Percentiles rank a stretch among this genome's conserved stretches.
These are phyloP conservation scores for Neurospora tetraspora DNA, from an alignment of 495 filamentous ascomycete genomes.

Conservation along the genomic window DNA sequence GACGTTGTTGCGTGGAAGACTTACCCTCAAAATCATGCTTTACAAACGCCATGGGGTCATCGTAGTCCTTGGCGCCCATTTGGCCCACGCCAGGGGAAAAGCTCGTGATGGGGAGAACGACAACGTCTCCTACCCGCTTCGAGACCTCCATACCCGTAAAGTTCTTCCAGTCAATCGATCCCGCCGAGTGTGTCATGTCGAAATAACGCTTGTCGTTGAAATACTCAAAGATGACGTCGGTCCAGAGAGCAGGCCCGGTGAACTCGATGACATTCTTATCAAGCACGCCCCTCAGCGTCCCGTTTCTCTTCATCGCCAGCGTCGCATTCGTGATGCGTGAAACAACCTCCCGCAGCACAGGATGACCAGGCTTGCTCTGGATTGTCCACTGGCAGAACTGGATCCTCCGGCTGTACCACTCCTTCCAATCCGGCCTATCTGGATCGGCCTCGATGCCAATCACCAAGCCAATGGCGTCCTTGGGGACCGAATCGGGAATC, in stretches of 20 bases:
- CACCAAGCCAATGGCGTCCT: conserved; percentile 68
- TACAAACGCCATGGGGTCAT: conserved; percentile 96
- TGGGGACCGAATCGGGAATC: conserved; percentile 71
- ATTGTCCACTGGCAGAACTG: conserved; percentile 99
- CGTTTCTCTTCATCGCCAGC: conserved; percentile 60
- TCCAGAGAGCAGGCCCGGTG: conserved; percentile 92
- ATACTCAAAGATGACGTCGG: conserved; percentile 81
- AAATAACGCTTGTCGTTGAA: conserved; percentile 91
- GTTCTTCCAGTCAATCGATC: conserved; percentile 73
- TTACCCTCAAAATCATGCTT: conserved; percentile 94
- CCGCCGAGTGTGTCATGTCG: conserved; percentile 57
- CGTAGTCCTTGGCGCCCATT: conserved; percentile 83
- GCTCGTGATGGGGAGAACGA: conserved; percentile 89
- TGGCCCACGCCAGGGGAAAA: conserved; percentile 92
- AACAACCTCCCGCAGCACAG: conserved; percentile 80
- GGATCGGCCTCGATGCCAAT: conserved; percentile 96
- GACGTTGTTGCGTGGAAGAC: background rate
- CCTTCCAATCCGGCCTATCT: conserved; percentile 80
- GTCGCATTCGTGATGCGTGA: conserved; percentile 75
- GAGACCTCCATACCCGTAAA: conserved; percentile 77
- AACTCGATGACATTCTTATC: conserved; percentile 89
- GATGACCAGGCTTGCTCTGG: conserved; percentile 89
- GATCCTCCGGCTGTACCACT: conserved; percentile 92
- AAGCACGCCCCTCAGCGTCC: conserved; percentile 51
- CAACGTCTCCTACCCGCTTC: conserved; percentile 88